Evolutionary conservation across 176 grass and related monocot species (phyloP), one percentile per base, ranked within the genome.

Genomic region (Echinochloa phyllopogon): DNA sequence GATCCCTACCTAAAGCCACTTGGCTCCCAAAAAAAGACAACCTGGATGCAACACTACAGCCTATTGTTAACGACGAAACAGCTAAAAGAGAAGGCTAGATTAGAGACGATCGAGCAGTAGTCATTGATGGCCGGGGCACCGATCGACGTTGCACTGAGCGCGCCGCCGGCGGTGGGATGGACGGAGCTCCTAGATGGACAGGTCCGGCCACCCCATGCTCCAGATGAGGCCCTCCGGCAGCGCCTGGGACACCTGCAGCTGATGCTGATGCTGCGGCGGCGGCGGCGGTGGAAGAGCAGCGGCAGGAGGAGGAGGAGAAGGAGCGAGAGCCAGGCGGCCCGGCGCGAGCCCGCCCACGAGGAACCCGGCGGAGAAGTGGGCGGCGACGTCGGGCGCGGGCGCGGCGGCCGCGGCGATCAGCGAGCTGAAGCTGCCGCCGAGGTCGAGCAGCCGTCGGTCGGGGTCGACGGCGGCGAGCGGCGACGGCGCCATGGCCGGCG

Each of bases 151-250:
- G 65, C 65, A 14, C 20, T 1, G 56, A 18, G 7, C 14, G 29
- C 42, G 45, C 10, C n/a, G 65, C 10, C 9, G 29, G 47, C 10
- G 59, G 17, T 56, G 63, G 1, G 27, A 1, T 9, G 51, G 69
- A 56, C 0, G 29, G n/a, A 48, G 61, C 1, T 14, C 50, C 76
- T 87, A 91, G 81, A 87, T 91, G 81, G 85, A 87, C 6, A 91
- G 85, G 81, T 91, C 81, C 53, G 89, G 89, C 85, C 81, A 91
- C 53, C 89, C 89, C 81, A 80, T 87, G 86, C 50, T 21, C 90
- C 83, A 92, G 71, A 88, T 21, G 8, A 82, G 0, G 37, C 36
- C 38, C 36, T 88, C 86, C 23, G 82, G 70, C 57, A 82, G 8
- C 59, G 76, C 72, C 71, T 88, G 86, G 29, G 86, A 64, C 66